Evolutionary conservation across 2,329 filamentous ascomycete species (phyloP).

Genomic region (Penicillium capsulatum): DNA sequence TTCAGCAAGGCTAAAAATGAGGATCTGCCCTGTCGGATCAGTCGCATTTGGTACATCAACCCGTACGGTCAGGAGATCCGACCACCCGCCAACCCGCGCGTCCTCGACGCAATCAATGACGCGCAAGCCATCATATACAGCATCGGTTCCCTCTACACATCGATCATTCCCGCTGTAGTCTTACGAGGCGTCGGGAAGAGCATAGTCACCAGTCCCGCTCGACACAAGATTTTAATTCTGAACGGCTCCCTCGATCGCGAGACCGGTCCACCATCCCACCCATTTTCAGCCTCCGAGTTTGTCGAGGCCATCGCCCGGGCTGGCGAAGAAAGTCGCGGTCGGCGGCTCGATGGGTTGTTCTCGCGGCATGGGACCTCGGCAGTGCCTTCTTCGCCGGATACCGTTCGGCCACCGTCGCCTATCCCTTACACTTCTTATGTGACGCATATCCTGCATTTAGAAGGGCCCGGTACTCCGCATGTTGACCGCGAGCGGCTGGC

Average conservation of each 20-base stretch:
- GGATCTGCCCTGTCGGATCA: slow-evolving; percentile 72
- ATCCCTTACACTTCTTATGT: slow-evolving; percentile 65
- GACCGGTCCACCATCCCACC: slow-evolving; percentile 63
- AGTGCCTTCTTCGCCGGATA: slow-evolving; percentile 9
- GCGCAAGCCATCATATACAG: slow-evolving; percentile 76
- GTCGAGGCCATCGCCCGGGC: slow-evolving; percentile 73
- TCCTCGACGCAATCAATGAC: slow-evolving; percentile 62
- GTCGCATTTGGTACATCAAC: slow-evolving; percentile 93
- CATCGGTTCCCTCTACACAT: slow-evolving; percentile 91
- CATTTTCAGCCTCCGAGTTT: slow-evolving; percentile 75
- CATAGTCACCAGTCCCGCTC: slow-evolving; percentile 49
- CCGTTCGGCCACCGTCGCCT: slow-evolving; percentile 9
- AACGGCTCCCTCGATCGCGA: slow-evolving; percentile 84
- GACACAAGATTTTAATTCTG: slow-evolving; percentile 75
- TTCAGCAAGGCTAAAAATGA: slow-evolving; percentile 79
- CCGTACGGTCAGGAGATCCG: slow-evolving; percentile 96
- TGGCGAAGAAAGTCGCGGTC: slow-evolving; percentile 62
- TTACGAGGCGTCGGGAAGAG: slow-evolving; percentile 69
- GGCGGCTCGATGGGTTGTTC: slow-evolving; percentile 19
- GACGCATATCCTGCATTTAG: slow-evolving; percentile 77
- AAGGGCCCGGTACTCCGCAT: slow-evolving; percentile 63
- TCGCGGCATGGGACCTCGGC: slow-evolving; percentile 2
- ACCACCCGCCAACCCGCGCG: slow-evolving; percentile 75
- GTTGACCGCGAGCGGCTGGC: slow-evolving; percentile 64
- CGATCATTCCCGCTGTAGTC: slow-evolving; percentile 76